Conservation (phyloP, 2,329 filamentous ascomycete species). For the Pseudogymnoascus sp. region DNA sequence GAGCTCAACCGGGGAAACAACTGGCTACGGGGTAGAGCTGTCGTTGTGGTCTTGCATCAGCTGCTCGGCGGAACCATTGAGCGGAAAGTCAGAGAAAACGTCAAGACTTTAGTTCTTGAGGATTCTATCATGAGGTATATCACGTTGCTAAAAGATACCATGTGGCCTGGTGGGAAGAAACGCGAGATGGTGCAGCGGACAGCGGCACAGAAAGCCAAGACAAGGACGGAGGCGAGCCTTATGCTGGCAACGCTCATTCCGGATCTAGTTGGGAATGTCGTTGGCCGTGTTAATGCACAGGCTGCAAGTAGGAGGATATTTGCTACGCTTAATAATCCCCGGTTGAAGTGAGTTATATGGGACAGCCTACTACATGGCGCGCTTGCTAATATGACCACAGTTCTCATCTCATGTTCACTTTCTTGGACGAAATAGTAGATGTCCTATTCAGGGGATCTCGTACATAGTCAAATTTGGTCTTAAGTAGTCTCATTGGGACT, state of each 20-base stretch:
- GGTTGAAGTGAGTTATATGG: constrained; percentile 65
- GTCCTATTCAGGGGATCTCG: constrained; percentile 27
- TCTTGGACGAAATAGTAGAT: constrained; percentile 31
- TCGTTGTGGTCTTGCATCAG: constrained; percentile 94
- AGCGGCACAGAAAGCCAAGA: constrained; percentile 66
- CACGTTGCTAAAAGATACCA: constrained; percentile 59
- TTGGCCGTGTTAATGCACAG: constrained; percentile 85
- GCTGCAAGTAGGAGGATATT: constrained; percentile 82
- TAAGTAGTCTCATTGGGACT: constrained; percentile 10
- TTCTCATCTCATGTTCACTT: constrained; percentile 30
- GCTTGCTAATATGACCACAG: constrained; percentile 15
- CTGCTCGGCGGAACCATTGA: constrained; percentile 93
- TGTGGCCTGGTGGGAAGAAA: constrained; percentile 72
- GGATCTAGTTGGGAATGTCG: constrained; percentile 86
- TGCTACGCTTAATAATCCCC: constrained; percentile 83
- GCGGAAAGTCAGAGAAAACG: constrained; percentile 83
- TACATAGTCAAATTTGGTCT: constrained; percentile 16
- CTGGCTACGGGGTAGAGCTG: constrained; percentile 90
- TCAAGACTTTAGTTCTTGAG: constrained; percentile 66
- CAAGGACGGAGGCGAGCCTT: constrained; percentile 76
- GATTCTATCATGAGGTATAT: constrained; percentile 73
- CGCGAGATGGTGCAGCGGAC: constrained; percentile 51
- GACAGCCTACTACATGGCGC: constrained; percentile 10
- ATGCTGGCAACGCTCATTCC: constrained; percentile 86
- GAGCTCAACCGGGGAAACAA: constrained; percentile 93